Conservation (phyloP, 106 monocot genomes). For the Dendrobium huoshanense region DNA sequence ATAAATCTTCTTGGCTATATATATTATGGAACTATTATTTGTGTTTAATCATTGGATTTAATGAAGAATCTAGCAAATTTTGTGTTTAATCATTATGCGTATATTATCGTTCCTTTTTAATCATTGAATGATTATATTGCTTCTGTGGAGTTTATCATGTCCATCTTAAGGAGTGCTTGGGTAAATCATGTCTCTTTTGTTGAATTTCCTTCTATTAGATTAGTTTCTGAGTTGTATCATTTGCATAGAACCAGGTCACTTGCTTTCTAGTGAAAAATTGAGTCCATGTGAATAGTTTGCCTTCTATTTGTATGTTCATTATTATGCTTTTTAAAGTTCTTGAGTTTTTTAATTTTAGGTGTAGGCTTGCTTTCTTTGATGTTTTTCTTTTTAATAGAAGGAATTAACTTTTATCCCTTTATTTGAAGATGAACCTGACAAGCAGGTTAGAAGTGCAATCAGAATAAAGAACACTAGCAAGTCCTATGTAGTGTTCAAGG, state of each 20-base stretch:
- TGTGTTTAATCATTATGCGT: not conserved
- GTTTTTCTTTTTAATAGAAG: not conserved
- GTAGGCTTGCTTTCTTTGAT: not conserved
- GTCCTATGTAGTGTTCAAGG: conserved; percentile 44
- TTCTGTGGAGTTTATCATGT: not conserved
- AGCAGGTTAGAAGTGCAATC: conserved; percentile 39
- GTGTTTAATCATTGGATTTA: not conserved
- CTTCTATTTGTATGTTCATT: not conserved
- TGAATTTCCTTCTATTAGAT: not conserved
- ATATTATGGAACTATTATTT: not conserved
- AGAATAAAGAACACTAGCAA: conserved; percentile 41
- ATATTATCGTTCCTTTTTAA: not conserved
- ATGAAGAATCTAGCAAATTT: not conserved
- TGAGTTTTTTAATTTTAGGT: not conserved
- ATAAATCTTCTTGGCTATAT: not conserved
- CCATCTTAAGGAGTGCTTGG: not conserved
- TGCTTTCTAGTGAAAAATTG: not conserved
- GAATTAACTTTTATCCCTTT: conserved; percentile 1
- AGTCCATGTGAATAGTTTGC: not conserved
- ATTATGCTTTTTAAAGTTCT: not conserved
- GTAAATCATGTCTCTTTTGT: not conserved
- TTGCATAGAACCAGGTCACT: not conserved
- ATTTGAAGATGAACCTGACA: conserved; percentile 35
- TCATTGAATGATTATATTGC: not conserved
- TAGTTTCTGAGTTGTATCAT: not conserved